Evolutionary conservation across 805 yeast species (phyloP).

Genomic region (Candida cerambycidarum): DNA sequence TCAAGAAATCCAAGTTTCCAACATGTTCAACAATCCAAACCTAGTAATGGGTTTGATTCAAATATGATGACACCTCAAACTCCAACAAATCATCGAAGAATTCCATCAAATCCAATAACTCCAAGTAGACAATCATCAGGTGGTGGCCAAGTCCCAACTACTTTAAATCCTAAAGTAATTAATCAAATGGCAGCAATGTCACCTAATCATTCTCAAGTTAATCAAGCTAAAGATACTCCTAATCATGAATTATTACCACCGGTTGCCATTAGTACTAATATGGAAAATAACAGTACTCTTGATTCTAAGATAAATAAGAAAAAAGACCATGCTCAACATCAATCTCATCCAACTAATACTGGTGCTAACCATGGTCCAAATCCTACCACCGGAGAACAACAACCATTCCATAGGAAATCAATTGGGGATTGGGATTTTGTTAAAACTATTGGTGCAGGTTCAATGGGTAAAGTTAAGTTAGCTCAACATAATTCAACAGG

Average conservation of each 20-base stretch:
- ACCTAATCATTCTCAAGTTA: slow-evolving; percentile 4
- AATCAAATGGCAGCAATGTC: slow-evolving; percentile 9
- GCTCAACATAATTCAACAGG: slow-evolving; percentile 82
- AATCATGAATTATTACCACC: slow-evolving; percentile 31
- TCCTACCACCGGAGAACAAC: slow-evolving; percentile 16
- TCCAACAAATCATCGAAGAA: slow-evolving; percentile 13
- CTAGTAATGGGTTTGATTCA: neutral
- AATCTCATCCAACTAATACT: neutral
- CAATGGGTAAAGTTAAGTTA: slow-evolving; percentile 97
- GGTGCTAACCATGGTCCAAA: neutral
- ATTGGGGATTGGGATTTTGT: slow-evolving; percentile 97
- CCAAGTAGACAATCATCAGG: slow-evolving; percentile 11
- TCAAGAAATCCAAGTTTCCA: slow-evolving; percentile 19
- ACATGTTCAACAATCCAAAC: slow-evolving; percentile 1
- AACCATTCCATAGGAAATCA: slow-evolving; percentile 76
- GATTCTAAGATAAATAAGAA: slow-evolving; percentile 11
- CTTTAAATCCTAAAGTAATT: slow-evolving; percentile 13
- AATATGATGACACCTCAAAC: slow-evolving; percentile 13
- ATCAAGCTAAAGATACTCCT: neutral
- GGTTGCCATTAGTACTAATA: slow-evolving; percentile 20
- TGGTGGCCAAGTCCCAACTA: slow-evolving; percentile 5
- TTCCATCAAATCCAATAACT: slow-evolving; percentile 13
- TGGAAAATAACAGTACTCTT: slow-evolving; percentile 9
- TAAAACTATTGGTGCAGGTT: slow-evolving; percentile 96
- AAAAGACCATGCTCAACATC: slow-evolving; percentile 3